phyloP scores from a whole-genome alignment of 2,329 filamentous ascomycete species.

The Fusarium staphyleae region DNA sequence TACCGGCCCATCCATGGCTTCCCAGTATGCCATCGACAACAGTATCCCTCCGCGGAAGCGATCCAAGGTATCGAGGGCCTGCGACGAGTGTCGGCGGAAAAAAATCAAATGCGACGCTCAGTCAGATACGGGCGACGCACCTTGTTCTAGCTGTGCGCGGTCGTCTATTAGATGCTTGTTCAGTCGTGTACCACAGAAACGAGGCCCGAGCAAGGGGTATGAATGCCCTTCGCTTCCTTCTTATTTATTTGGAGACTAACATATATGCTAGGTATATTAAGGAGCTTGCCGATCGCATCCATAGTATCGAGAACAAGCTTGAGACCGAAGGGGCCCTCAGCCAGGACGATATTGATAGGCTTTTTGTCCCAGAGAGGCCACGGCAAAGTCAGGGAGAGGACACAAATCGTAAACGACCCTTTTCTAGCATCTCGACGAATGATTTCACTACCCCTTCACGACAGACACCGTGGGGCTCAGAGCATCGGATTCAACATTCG shows the following conservation, averaged over 20 bases:
- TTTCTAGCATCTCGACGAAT: conserved; percentile 55
- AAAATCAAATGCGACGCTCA: conserved; percentile 89
- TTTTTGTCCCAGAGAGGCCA: conserved; percentile 47
- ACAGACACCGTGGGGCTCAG: conserved; percentile 56
- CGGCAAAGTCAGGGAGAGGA: conserved; percentile 46
- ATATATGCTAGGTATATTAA: conserved; percentile 77
- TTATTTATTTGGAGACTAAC: conserved; percentile 9
- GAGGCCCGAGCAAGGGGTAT: conserved; percentile 87
- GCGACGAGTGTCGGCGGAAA: conserved; percentile 87
- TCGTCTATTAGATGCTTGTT: conserved; percentile 82
- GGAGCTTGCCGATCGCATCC: conserved; percentile 84
- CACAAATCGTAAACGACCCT: conserved; percentile 54
- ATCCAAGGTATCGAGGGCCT: conserved; percentile 86
- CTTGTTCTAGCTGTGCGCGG: conserved; percentile 82
- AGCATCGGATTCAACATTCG: conserved; percentile 55
- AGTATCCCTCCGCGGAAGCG: conserved; percentile 75
- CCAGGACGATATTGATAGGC: conserved; percentile 56
- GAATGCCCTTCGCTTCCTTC: conserved; percentile 11
- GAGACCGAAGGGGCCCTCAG: conserved; percentile 56
- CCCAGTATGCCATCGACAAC: conserved; percentile 57
- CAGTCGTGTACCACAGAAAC: conserved; percentile 85
- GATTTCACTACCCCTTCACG: conserved; percentile 52
- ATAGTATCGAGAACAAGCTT: conserved; percentile 82
- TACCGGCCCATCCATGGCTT: conserved; percentile 48
- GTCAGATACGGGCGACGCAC: conserved; percentile 73